Evolutionary conservation across 2,329 filamentous ascomycete genomes (phyloP).

Genomic region (Xylariales sp.): DNA sequence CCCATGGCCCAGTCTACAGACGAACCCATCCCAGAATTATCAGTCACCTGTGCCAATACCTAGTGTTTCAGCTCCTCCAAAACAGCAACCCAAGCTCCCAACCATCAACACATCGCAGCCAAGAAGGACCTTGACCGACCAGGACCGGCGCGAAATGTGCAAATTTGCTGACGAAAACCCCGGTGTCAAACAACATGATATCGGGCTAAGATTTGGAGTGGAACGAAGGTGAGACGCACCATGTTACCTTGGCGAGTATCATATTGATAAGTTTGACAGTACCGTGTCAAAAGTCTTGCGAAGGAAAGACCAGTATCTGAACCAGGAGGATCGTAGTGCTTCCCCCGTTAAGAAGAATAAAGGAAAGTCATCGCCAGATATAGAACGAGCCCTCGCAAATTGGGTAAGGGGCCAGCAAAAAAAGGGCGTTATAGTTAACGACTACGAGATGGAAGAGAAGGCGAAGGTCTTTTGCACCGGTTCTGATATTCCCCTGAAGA

Average conservation of each 20-base stretch:
- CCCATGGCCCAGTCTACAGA: slow-evolving; percentile 83
- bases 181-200: slow-evolving; percentile 92
- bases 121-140: slow-evolving; percentile 88
- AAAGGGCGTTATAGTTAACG: slow-evolving; percentile 77
- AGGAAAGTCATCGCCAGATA: slow-evolving; percentile 83
- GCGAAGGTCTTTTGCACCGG: slow-evolving; percentile 82
- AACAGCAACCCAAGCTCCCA: slow-evolving; percentile 63
- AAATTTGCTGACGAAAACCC: slow-evolving; percentile 92
- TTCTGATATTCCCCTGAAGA: slow-evolving; percentile 76
- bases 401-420: slow-evolving; percentile 87
- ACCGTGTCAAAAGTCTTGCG: slow-evolving; percentile 98
- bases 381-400: slow-evolving; percentile 88
- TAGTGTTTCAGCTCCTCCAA: slow-evolving; percentile 63
- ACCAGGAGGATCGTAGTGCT: slow-evolving; percentile 79
- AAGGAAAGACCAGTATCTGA: slow-evolving; percentile 93
- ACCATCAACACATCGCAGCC: slow-evolving; percentile 71
- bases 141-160: slow-evolving; percentile 93
- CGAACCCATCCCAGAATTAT: slow-evolving; percentile 72
- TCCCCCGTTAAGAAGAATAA: slow-evolving; percentile 86
- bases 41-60: slow-evolving; percentile 70
- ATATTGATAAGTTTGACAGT: slow-evolving; percentile 63
- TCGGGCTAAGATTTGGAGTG: slow-evolving; percentile 94
- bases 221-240: slow-evolving; percentile 83
- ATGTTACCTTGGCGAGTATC: slow-evolving; percentile 27
- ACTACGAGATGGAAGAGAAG: slow-evolving; percentile 87